These are phyloP conservation scores for Citrus trifoliata DNA, from an alignment of 345 rosid species.

Conservation along the genomic window DNA sequence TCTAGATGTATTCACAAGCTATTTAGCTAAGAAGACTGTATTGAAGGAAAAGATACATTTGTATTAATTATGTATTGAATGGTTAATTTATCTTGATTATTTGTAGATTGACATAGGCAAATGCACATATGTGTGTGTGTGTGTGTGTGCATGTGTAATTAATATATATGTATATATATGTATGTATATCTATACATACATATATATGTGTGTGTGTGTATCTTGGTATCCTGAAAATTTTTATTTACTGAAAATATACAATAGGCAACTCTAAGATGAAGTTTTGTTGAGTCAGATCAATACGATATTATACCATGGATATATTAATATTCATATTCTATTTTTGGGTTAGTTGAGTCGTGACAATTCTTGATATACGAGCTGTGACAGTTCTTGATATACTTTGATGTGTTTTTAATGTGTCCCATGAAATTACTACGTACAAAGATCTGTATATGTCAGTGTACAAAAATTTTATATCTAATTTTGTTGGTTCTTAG, in stretches of 20 bases:
- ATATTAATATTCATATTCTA: background rate
- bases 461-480: slow-evolving; percentile 3
- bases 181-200: accelerated
- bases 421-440: background rate
- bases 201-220: background rate
- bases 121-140: too few relatives aligned
- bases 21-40: too few relatives aligned
- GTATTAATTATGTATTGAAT: background rate
- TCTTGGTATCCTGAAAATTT: background rate
- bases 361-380: background rate
- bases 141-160: too few relatives aligned
- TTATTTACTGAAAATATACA: background rate
- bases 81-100: background rate
- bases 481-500: slow-evolving; percentile 32
- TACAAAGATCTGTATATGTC: slow-evolving; percentile 14
- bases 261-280: background rate
- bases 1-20: too few relatives aligned
- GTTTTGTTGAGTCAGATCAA: background rate
- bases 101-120: background rate
- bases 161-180: too few relatives aligned
- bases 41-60: background rate
- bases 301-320: background rate
- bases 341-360: background rate
- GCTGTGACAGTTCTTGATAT: background rate
- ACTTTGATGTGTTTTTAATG: background rate